A percentile compares a stretch with the other conserved stretches of the same genome.
These are phyloP conservation scores for Phytophthora tentaculata DNA, from an alignment of 352 stramenopile genomes.

Conservation along the genomic window DNA sequence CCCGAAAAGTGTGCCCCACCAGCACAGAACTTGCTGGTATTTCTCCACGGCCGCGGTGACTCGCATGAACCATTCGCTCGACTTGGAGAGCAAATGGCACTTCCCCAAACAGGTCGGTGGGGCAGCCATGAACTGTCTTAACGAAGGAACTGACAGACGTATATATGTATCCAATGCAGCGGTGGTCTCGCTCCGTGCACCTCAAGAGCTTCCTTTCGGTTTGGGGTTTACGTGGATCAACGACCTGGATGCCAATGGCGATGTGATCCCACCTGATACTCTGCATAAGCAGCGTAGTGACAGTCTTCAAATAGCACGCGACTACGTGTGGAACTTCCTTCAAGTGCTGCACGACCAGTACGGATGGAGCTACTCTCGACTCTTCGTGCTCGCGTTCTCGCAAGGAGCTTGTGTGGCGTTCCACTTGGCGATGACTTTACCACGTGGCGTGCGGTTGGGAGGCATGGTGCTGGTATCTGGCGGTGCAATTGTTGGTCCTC, in stretches of 20 bases:
- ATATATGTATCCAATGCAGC: conserved; percentile 24
- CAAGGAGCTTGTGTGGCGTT: conserved; percentile 72
- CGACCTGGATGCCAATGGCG: conserved; percentile 56
- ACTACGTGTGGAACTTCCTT: conserved; percentile 58
- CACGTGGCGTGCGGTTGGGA: conserved; percentile 40
- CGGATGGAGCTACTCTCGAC: conserved; percentile 51
- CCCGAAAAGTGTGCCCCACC: conserved; percentile 20
- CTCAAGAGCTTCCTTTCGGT: conserved; percentile 58
- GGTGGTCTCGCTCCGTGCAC: conserved; percentile 57
- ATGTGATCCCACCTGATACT: conserved; percentile 49
- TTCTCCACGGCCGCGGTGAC: conserved; percentile 70
- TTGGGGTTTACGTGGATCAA: conserved; percentile 64
- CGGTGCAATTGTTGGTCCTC: conserved; percentile 44
- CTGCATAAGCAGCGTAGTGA: conserved; percentile 49
- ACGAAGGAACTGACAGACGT: neutral
- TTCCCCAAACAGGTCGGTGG: conserved; percentile 67
- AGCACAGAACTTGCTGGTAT: conserved; percentile 64
- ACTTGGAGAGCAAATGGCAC: conserved; percentile 57
- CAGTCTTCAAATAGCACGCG: conserved; percentile 44
- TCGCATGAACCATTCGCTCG: conserved; percentile 57
- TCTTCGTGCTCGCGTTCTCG: conserved; percentile 75
- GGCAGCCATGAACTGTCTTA: neutral
- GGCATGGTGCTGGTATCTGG: conserved; percentile 62
- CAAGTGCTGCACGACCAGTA: conserved; percentile 53
- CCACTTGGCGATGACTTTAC: conserved; percentile 54